Evolutionary conservation across 495 filamentous ascomycete genomes (phyloP).

Genomic region (Penicillium malachiteum): DNA sequence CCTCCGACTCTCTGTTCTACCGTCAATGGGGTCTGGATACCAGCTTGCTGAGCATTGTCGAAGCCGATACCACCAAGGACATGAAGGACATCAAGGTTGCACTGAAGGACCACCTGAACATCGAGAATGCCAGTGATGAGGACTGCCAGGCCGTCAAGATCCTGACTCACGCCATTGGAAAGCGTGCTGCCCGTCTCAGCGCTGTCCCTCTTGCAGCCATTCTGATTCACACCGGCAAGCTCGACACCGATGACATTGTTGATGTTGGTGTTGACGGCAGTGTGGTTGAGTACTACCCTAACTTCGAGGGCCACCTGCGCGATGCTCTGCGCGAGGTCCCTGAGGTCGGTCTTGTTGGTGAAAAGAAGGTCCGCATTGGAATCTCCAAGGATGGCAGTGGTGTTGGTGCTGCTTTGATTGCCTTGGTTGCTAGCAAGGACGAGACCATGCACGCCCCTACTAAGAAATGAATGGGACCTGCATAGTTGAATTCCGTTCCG

Average conservation of each 20-base stretch:
- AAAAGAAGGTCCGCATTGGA: constrained; percentile 80
- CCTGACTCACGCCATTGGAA: constrained; percentile 79
- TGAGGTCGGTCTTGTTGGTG: constrained; percentile 68
- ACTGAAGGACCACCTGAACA: constrained; percentile 70
- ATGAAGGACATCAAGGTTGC: constrained; percentile 66
- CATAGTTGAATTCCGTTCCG: not conserved
- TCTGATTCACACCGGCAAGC: constrained; percentile 68
- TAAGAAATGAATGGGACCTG: not conserved
- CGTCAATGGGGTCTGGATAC: constrained; percentile 89
- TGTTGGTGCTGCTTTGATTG: constrained; percentile 89
- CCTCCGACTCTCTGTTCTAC: constrained; percentile 63
- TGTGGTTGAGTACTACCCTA: constrained; percentile 89
- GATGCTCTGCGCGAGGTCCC: constrained; percentile 70
- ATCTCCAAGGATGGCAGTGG: constrained; percentile 93
- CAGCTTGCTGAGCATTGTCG: constrained; percentile 75
- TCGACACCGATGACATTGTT: constrained; percentile 63
- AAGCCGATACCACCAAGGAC: constrained; percentile 60
- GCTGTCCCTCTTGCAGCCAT: constrained; percentile 85
- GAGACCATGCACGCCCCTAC: constrained; percentile 20
- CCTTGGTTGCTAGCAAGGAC: constrained; percentile 61
- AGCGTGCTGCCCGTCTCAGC: constrained; percentile 82
- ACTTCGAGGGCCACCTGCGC: constrained; percentile 75
- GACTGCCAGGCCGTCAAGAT: constrained; percentile 81
- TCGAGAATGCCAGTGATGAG: constrained; percentile 66
- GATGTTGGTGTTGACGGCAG: constrained; percentile 91